phyloP scores from a whole-genome alignment of 108 stramenopile genomes.

The Poteriospumella lacustris region DNA sequence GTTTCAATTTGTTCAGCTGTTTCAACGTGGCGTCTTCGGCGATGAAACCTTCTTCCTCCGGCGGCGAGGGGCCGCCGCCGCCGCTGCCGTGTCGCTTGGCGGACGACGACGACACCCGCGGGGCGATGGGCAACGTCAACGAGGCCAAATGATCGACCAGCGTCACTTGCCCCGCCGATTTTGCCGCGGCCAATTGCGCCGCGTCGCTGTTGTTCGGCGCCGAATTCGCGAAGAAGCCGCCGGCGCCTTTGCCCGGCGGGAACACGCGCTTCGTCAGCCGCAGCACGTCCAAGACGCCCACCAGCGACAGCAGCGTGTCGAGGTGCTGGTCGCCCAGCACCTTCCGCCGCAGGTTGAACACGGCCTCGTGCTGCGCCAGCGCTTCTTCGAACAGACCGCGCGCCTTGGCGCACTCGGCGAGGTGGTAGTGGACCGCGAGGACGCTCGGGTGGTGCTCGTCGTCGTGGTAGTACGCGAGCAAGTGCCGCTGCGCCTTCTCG shows the following conservation, averaged over 20 bases:
- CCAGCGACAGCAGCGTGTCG: neutral
- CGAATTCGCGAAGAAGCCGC: neutral
- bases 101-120: neutral
- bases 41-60: neutral
- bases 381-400: neutral
- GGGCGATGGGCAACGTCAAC: neutral
- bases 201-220: neutral
- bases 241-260: neutral
- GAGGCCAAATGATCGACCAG: neutral
- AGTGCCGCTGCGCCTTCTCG: neutral
- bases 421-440: neutral
- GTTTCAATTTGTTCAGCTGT: neutral
- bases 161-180: neutral
- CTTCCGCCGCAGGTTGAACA: conserved; percentile 1
- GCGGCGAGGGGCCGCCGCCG: neutral
- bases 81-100: neutral
- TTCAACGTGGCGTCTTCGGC: too few relatives aligned
- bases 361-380: neutral
- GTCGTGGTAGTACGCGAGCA: neutral
- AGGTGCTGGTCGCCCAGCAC: neutral
- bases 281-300: neutral
- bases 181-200: neutral
- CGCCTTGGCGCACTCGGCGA: neutral
- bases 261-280: neutral
- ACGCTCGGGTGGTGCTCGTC: neutral